Conservation (phyloP, 2,329 filamentous ascomycete species). For the Fusarium papillatum region DNA sequence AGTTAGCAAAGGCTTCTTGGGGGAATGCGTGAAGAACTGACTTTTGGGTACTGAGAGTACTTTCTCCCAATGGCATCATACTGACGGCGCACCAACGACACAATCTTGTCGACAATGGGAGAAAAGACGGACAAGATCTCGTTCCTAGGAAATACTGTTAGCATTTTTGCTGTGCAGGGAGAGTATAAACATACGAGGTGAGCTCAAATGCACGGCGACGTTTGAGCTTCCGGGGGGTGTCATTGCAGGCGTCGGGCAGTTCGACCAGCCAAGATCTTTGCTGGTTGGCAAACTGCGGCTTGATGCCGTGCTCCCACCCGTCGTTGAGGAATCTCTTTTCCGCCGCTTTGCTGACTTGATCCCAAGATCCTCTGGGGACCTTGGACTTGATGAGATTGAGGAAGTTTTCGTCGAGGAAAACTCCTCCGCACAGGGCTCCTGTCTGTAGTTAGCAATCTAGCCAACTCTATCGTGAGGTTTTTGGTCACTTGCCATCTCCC, state of each 20-base stretch:
- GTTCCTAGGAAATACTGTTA: neutral
- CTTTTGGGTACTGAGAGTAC: constrained; percentile 40
- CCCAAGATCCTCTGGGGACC: constrained; percentile 15
- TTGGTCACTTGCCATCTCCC: constrained; percentile 49
- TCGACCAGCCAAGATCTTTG: constrained; percentile 25
- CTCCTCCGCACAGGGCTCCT: constrained; percentile 55
- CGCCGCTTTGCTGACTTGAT: neutral
- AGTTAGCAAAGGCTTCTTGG: neutral
- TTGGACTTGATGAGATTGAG: constrained; percentile 42
- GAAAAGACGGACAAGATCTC: constrained; percentile 44
- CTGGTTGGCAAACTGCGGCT: constrained; percentile 40
- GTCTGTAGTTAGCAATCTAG: neutral
- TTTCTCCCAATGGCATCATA: constrained; percentile 28
- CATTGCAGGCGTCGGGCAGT: constrained; percentile 19
- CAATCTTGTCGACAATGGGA: constrained; percentile 36
- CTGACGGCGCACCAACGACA: constrained; percentile 43
- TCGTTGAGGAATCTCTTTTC: constrained; percentile 40
- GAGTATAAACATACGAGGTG: constrained; percentile 1
- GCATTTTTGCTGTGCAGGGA: neutral
- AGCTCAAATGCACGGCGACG: constrained; percentile 8
- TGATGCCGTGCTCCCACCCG: constrained; percentile 48
- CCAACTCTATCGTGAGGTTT: accelerated
- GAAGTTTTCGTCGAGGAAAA: constrained; percentile 58
- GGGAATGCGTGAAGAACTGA: constrained; percentile 13
- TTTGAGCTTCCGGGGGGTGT: neutral